A percentile compares a stretch with the other conserved stretches of the same genome.
Conservation (phyloP, 148 eudicot species). For the Camellia lanceoleosa region DNA sequence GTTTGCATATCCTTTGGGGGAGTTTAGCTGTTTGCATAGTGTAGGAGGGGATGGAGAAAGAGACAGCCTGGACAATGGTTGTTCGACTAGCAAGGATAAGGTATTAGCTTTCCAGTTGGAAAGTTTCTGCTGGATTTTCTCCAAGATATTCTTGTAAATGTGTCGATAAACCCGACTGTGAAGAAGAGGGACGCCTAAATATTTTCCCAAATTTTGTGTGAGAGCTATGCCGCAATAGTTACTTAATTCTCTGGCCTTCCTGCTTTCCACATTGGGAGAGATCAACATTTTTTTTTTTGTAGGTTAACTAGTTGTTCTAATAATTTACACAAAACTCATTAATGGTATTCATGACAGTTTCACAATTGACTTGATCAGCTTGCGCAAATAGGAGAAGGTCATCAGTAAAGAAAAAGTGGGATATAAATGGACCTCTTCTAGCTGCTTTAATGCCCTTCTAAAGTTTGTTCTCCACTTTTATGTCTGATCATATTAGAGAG, state of each 20-base stretch:
- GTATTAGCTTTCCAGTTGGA: too few species aligned
- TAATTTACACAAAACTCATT: not conserved
- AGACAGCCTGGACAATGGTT: too few species aligned
- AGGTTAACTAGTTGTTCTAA: not conserved
- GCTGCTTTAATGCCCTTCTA: not conserved
- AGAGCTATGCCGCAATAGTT: not conserved
- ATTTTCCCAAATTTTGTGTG: not conserved
- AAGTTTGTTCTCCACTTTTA: fast-evolving
- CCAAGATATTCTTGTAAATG: not conserved
- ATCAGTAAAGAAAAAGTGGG: conserved; percentile 7
- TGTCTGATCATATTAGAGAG: not conserved
- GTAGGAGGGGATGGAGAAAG: too few species aligned
- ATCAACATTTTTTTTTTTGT: not conserved
- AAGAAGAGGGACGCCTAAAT: not conserved
- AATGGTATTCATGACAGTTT: not conserved
- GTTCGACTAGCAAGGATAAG: too few species aligned
- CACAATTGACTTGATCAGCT: not conserved
- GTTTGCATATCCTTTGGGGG: too few species aligned
- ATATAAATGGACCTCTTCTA: not conserved
- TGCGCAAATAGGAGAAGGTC: not conserved
- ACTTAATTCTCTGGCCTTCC: not conserved
- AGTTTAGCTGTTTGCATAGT: too few species aligned
- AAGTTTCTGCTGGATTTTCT: not conserved
- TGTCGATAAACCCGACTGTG: not conserved
- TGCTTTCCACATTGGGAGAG: not conserved